Conservation (phyloP, 176 grass and related monocot species). For the Hyparrhenia diplandra region DNA sequence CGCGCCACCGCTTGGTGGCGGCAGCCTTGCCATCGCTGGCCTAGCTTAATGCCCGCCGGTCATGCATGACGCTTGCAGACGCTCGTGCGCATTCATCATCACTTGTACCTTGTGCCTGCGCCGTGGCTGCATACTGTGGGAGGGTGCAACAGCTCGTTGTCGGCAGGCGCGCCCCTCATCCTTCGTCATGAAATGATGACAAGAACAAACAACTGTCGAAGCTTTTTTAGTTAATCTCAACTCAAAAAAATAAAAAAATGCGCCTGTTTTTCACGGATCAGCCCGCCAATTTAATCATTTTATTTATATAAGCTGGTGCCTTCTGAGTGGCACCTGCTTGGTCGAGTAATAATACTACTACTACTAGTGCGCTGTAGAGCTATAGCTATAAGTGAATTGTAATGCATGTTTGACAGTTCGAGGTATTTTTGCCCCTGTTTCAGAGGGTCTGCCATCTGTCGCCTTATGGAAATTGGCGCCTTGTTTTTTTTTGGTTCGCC, state of each 20-base stretch:
- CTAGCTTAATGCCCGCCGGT: slow-evolving; percentile 1
- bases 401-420: neutral
- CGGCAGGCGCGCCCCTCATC: neutral
- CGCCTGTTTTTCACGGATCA: neutral
- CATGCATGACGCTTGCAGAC: neutral
- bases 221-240: slow-evolving; percentile 27
- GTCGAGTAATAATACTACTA: slow-evolving; percentile 8
- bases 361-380: neutral
- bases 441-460: neutral
- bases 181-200: slow-evolving; percentile 23
- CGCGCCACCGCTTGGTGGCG: slow-evolving; percentile 29
- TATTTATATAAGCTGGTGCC: neutral
- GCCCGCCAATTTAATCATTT: neutral
- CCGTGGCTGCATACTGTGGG: neutral
- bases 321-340: neutral
- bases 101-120: neutral
- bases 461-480: neutral
- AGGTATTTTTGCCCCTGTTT: neutral
- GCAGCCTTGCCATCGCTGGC: slow-evolving; percentile 24
- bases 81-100: too few species aligned
- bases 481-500: neutral
- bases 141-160: neutral
- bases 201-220: slow-evolving; percentile 56
- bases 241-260: neutral
- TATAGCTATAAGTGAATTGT: slow-evolving; percentile 11